Evolutionary conservation across 1,284 basidiomycete species (phyloP).

Genomic region (Xerocomus minutiporus): DNA sequence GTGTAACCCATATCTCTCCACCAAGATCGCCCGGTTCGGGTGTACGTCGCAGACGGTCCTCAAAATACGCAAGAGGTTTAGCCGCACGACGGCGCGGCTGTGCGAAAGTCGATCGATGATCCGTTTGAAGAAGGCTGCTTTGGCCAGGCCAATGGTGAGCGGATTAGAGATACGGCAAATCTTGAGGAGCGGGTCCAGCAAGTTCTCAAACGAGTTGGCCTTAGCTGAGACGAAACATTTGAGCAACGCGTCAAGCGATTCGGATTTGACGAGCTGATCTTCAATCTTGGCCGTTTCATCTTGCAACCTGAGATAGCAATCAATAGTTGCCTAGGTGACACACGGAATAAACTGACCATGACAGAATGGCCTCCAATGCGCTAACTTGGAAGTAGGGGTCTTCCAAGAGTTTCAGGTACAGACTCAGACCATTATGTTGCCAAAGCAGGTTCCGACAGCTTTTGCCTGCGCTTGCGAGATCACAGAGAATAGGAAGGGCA

Average conservation of each 20-base stretch:
- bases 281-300: constrained; percentile 94
- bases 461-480: constrained; percentile 90
- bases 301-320: constrained; percentile 61
- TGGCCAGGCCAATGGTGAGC: constrained; percentile 75
- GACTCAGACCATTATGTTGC: constrained; percentile 78
- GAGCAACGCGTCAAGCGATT: constrained; percentile 70
- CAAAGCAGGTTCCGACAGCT: constrained; percentile 82
- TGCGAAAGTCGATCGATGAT: constrained; percentile 82
- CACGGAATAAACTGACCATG: constrained; percentile 61
- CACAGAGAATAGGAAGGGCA: constrained; percentile 93
- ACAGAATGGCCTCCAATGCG: constrained; percentile 85
- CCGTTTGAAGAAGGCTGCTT: constrained; percentile 80
- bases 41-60: constrained; percentile 85
- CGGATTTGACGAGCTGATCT: constrained; percentile 72
- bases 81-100: constrained; percentile 81
- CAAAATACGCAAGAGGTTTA: constrained; percentile 85
- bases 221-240: constrained; percentile 85
- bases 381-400: constrained; percentile 97
- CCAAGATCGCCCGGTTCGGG: constrained; percentile 77
- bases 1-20: constrained; percentile 74
- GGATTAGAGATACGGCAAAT: constrained; percentile 77
- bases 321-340: constrained; percentile 5
- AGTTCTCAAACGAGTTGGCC: constrained; percentile 90
- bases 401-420: constrained; percentile 83
- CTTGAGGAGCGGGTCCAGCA: constrained; percentile 90